Percentiles rank a stretch among this genome's conserved stretches.
phyloP scores from a whole-genome alignment of 2,329 filamentous ascomycete species.

The Hymenoscyphus infarciens region DNA sequence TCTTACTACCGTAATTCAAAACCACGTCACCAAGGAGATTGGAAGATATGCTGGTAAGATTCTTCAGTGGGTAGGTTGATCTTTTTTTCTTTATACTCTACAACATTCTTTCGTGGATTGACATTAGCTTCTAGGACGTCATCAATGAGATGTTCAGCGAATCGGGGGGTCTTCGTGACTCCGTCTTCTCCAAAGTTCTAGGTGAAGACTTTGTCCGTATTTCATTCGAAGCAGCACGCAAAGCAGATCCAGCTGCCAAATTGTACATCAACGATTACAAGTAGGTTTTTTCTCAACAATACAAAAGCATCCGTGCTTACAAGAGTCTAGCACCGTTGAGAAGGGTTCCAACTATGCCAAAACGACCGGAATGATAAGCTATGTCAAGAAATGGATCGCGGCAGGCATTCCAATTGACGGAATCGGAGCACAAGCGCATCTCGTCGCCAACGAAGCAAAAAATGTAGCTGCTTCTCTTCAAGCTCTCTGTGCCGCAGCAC shows the following conservation, averaged over 20 bases:
- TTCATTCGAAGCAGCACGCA: constrained; percentile 63
- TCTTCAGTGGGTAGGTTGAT: constrained; percentile 42
- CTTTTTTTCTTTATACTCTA: neutral
- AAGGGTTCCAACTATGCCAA: constrained; percentile 50
- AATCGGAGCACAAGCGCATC: constrained; percentile 37
- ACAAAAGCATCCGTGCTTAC: constrained; percentile 13
- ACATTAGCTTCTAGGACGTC: constrained; percentile 44
- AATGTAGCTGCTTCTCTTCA: constrained; percentile 35
- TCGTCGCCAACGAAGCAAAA: constrained; percentile 17
- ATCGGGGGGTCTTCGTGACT: constrained; percentile 45
- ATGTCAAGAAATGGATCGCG: constrained; percentile 59
- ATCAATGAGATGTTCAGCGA: constrained; percentile 60
- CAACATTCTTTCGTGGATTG: neutral
- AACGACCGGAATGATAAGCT: constrained; percentile 46
- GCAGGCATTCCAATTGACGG: constrained; percentile 61
- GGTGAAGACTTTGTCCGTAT: constrained; percentile 66
- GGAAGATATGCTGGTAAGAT: constrained; percentile 60
- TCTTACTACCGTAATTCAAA: constrained; percentile 53
- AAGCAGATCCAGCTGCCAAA: constrained; percentile 61
- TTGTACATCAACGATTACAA: constrained; percentile 74
- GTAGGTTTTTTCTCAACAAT: constrained; percentile 8
- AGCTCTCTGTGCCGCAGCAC: constrained; percentile 51
- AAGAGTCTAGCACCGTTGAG: constrained; percentile 32
- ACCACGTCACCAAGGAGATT: constrained; percentile 56
- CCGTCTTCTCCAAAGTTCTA: constrained; percentile 63